Conservation (phyloP, 148 eudicot species). For the Chenopodium quinoa region DNA sequence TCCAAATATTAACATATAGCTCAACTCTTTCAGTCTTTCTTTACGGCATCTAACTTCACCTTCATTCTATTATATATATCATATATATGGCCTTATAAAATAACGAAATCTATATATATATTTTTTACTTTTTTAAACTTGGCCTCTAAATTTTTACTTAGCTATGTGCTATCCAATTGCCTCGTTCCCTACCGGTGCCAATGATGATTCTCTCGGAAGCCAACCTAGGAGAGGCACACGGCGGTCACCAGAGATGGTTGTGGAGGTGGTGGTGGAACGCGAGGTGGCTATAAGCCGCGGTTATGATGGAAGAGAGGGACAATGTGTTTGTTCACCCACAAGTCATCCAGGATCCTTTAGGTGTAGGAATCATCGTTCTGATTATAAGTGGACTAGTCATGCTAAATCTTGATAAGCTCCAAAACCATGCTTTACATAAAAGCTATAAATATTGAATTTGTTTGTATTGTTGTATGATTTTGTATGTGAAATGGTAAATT, state of each 20-base stretch:
- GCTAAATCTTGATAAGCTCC: background rate
- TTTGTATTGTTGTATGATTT: conserved; percentile 4
- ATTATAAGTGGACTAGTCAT: conserved; percentile 21
- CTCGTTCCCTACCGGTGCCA: background rate
- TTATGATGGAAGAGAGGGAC: conserved; percentile 2
- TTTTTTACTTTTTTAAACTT: background rate
- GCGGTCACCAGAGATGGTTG: background rate
- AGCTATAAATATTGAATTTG: background rate
- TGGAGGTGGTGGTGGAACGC: background rate
- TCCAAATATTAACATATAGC: background rate
- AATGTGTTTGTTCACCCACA: conserved; percentile 32
- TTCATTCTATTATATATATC: background rate
- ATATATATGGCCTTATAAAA: background rate
- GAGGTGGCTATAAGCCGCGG: conserved; percentile 3
- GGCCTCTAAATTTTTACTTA: background rate
- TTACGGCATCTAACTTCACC: background rate
- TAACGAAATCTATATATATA: background rate
- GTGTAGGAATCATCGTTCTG: conserved; percentile 32
- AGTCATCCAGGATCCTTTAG: conserved; percentile 34
- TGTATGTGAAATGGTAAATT: conserved; percentile 1
- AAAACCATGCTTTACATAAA: background rate
- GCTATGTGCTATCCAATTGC: conserved; percentile 21
- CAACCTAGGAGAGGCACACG: conserved; percentile 1
- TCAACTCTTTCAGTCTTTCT: background rate
- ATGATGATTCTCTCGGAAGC: background rate